Evolutionary conservation across 768 basidiomycete species (phyloP).

Genomic region (Naganishia randhawae): DNA sequence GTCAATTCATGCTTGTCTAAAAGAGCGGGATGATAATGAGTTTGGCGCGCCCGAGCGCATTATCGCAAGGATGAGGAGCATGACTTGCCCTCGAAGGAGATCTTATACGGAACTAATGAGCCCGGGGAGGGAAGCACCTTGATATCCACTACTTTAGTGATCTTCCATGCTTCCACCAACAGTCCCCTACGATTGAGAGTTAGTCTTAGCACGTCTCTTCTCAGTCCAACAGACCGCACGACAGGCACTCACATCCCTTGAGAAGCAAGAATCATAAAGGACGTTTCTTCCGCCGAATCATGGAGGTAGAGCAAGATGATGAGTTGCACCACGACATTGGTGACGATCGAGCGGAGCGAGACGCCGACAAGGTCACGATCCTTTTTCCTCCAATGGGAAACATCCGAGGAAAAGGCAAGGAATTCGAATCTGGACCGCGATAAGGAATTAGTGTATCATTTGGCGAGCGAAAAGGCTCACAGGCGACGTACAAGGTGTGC

Average conservation of each 20-base stretch:
- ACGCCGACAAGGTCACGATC: slow-evolving; percentile 88
- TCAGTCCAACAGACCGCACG: background rate
- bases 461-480: background rate
- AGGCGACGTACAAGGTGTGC: slow-evolving; percentile 71
- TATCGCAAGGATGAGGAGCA: slow-evolving; percentile 32
- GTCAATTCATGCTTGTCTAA: slow-evolving; percentile 89
- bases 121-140: slow-evolving; percentile 62
- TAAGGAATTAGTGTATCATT: background rate
- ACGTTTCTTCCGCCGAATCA: slow-evolving; percentile 91
- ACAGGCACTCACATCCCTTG: slow-evolving; percentile 44
- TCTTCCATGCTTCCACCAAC: slow-evolving; percentile 82
- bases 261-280: slow-evolving; percentile 87
- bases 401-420: slow-evolving; percentile 91
- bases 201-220: background rate
- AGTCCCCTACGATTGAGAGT: slow-evolving; percentile 37
- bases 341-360: slow-evolving; percentile 77
- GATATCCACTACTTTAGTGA: slow-evolving; percentile 74
- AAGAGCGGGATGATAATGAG: slow-evolving; percentile 13
- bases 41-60: slow-evolving; percentile 28
- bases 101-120: slow-evolving; percentile 68
- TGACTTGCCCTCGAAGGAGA: slow-evolving; percentile 73
- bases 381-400: slow-evolving; percentile 90
- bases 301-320: slow-evolving; percentile 88
- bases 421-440: slow-evolving; percentile 70
- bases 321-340: slow-evolving; percentile 84